Conservation (phyloP, 768 basidiomycete genomes). For the Podaxis sp. region DNA sequence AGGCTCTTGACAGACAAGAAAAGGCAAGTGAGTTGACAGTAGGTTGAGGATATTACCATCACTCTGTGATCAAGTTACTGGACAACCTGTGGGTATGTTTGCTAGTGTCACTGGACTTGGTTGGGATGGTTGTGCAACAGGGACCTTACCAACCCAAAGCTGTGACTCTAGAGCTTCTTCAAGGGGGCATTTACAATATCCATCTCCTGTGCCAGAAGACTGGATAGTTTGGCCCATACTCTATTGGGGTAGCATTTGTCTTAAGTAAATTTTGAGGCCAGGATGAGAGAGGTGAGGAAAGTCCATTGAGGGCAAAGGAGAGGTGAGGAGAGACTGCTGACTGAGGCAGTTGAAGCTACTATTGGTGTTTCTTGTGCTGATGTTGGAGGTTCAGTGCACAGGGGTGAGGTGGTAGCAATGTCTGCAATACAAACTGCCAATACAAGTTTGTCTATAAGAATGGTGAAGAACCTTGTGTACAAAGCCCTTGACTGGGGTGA, state of each 20-base stretch:
- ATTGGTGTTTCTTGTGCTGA: constrained; percentile 10
- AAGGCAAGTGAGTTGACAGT: constrained; percentile 18
- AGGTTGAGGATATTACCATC: constrained; percentile 31
- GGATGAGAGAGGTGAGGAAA: constrained; percentile 83
- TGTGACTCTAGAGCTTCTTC: constrained; percentile 88
- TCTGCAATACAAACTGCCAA: constrained; percentile 42
- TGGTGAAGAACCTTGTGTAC: constrained; percentile 87
- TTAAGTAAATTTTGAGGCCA: constrained; percentile 90
- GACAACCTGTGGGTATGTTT: constrained; percentile 22
- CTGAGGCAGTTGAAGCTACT: constrained; percentile 20
- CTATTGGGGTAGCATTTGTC: constrained; percentile 92
- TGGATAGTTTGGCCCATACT: constrained; percentile 93
- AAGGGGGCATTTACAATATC: constrained; percentile 82
- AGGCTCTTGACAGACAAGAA: constrained; percentile 17
- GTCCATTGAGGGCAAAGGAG: constrained; percentile 85
- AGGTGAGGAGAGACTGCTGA: constrained; percentile 55
- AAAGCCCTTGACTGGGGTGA: constrained; percentile 67
- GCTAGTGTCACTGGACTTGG: constrained; percentile 16
- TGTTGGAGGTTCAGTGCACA: no score
- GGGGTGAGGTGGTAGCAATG: not conserved
- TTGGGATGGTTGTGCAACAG: constrained; percentile 19
- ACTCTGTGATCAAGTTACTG: constrained; percentile 47
- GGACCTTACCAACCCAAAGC: constrained; percentile 82
- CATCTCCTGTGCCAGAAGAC: constrained; percentile 83
- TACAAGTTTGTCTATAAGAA: constrained; percentile 52